phyloP scores from a whole-genome alignment of 2,329 filamentous ascomycete species.

The Fusarium camptoceras region DNA sequence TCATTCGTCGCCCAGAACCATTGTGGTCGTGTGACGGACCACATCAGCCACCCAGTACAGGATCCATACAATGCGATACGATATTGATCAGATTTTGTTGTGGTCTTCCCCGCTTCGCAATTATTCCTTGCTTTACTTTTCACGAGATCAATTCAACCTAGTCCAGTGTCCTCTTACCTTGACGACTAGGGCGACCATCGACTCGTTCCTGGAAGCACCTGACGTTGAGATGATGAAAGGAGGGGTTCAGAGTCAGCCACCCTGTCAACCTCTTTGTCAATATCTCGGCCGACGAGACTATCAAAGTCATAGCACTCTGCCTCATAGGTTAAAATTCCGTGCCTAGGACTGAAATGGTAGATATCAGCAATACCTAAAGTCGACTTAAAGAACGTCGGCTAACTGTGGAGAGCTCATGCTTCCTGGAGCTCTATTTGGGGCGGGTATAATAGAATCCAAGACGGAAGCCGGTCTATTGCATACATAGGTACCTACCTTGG shows the following conservation, averaged over 20 bases:
- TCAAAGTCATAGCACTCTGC: neutral
- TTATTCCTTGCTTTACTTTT: constrained; percentile 4
- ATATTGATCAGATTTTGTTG: constrained; percentile 7
- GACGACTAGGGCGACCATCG: constrained; percentile 1
- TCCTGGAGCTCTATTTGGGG: constrained; percentile 4
- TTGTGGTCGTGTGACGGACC: constrained; percentile 45
- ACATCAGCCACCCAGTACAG: constrained; percentile 29
- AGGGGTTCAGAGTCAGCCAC: constrained; percentile 35
- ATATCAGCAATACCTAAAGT: constrained; percentile 17
- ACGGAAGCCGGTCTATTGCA: neutral
- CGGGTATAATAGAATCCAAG: neutral
- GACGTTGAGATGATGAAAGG: constrained; percentile 31
- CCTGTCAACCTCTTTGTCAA: constrained; percentile 1
- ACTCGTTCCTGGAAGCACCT: constrained; percentile 43
- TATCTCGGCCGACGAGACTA: neutral
- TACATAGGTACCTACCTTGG: neutral
- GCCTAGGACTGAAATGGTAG: neutral
- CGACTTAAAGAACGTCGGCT: constrained; percentile 22
- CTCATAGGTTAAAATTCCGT: constrained; percentile 4
- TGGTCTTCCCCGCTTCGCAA: constrained; percentile 31
- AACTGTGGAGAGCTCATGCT: constrained; percentile 39
- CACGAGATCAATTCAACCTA: constrained; percentile 22
- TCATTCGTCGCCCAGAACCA: constrained; percentile 23
- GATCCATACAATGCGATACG: constrained; percentile 12
- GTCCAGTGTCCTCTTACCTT: neutral